These are phyloP conservation scores for Trypethelium eluteriae DNA, from an alignment of 495 filamentous ascomycete genomes.

Conservation along the genomic window DNA sequence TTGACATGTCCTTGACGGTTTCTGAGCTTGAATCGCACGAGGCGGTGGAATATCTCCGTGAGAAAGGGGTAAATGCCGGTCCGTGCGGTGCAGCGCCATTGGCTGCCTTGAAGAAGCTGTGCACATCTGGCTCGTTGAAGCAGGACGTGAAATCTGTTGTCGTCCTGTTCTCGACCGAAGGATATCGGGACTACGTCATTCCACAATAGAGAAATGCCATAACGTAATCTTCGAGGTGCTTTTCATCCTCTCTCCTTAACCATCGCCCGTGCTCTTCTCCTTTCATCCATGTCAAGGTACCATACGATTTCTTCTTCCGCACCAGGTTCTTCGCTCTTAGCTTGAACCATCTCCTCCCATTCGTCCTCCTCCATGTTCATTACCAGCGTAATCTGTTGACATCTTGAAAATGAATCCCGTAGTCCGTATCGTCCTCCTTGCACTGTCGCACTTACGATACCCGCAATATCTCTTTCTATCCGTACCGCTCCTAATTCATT, in stretches of 20 bases:
- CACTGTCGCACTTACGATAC: conserved; percentile 68
- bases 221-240: not conserved
- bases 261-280: conserved; percentile 54
- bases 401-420: conserved; percentile 69
- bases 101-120: conserved; percentile 47
- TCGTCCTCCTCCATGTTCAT: conserved; percentile 98
- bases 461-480: conserved; percentile 80
- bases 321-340: conserved; percentile 37
- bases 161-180: conserved; percentile 41
- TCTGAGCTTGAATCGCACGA: conserved; percentile 49
- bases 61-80: conserved; percentile 43
- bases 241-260: conserved; percentile 32
- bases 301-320: conserved; percentile 39
- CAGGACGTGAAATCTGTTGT: conserved; percentile 45
- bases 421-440: conserved; percentile 69
- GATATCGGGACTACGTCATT: conserved; percentile 30
- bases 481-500: conserved; percentile 77
- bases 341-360: conserved; percentile 64
- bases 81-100: conserved; percentile 59
- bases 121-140: conserved; percentile 23
- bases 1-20: conserved; percentile 53
- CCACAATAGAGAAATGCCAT: not conserved
- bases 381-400: conserved; percentile 76
- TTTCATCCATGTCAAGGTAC: conserved; percentile 56
- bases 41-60: conserved; percentile 43